Base-by-base conservation (phyloP, 208 protist species). In the Wallacemonas sp. region DNA sequence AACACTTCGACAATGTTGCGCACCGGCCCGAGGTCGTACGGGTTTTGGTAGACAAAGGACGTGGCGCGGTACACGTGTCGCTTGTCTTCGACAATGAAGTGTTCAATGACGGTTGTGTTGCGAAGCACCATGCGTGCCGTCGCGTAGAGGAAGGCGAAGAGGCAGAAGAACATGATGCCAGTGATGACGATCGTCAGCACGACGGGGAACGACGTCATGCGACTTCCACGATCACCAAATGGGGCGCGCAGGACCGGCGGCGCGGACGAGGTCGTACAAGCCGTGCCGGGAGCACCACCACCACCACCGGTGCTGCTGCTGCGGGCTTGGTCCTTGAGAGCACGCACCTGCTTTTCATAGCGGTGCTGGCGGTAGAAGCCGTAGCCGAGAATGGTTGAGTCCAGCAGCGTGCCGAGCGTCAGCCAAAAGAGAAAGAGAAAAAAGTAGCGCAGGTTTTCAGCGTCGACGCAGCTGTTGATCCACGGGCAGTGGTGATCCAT, bases 401-500 rank as follows among this genome's bases (percentile, higher is more conserved):
- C 77, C 1, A 80, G 23, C 12, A 78, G 26, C 11, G 72, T 76
- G 16, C 78, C 78, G 0, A 87, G 2, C 33, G 75, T 69, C 3
- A 96, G 47, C 75, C 83, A 92, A 16, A 73, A 11, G 16, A 96
- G 8, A 52, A 96, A 83, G 0, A 89, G 62, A 17, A 84, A 36
- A 68, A 96, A 96, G 71, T 90, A 91, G 26, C 90, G 85, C 44
- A 95, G 68, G 65, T 96, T 97, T 49, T 86, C 79, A 12, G 69
- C 73, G 39, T 92, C 86, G 9, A 97, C 87, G 70, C 92, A 96
- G 65, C 86, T 95, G 67, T 93, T 91, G 54, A 95, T 88, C 81
- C 85, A 97, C 47, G 90, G 86, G 61, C 93, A 97, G 71, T 97
- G 93, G 57, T 97, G 93, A 61, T 97, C 91, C 78, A 94, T 88